phyloP scores from a whole-genome alignment of 2,329 filamentous ascomycete genomes.

The Ophiocordyceps camponoti-rufipedis region DNA sequence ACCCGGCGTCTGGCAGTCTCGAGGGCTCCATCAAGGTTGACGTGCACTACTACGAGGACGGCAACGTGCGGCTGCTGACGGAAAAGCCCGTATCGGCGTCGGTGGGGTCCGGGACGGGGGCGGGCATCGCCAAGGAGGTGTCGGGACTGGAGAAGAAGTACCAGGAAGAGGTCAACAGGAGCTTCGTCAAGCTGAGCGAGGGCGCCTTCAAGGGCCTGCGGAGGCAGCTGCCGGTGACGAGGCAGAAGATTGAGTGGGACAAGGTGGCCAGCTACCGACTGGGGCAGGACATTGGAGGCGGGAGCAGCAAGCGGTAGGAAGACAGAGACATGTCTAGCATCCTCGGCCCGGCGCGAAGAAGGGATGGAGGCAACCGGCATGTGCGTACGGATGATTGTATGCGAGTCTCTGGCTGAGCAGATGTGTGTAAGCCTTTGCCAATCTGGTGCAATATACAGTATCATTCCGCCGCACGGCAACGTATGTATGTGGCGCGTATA shows the following conservation, averaged over 20 bases:
- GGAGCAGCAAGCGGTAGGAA: constrained; percentile 34
- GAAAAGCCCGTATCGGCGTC: constrained; percentile 52
- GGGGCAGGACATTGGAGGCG: constrained; percentile 55
- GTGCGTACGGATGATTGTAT: too few relatives aligned
- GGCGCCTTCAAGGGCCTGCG: constrained; percentile 87
- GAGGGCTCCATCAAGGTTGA: constrained; percentile 78
- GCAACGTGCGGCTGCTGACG: constrained; percentile 88
- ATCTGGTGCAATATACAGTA: too few relatives aligned
- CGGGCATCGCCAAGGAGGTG: constrained; percentile 61
- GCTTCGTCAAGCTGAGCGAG: constrained; percentile 76
- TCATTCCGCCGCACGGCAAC: too few relatives aligned
- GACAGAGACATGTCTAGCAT: not conserved
- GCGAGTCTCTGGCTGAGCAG: too few relatives aligned
- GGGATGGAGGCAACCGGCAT: too few relatives aligned
- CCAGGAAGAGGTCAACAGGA: constrained; percentile 86
- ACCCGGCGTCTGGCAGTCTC: constrained; percentile 48
- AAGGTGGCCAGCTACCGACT: constrained; percentile 87
- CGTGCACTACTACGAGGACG: constrained; percentile 98
- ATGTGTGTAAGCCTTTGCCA: too few relatives aligned
- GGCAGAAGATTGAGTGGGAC: constrained; percentile 99
- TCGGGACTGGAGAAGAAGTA: constrained; percentile 73
- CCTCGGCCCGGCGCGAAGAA: not conserved
- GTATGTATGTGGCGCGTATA: too few relatives aligned
- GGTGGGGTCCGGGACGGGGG: constrained; percentile 42
- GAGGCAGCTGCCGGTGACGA: constrained; percentile 84